These are phyloP conservation scores for Nicotiana knightiana DNA, from an alignment of 257 asterid species.

Conservation along the genomic window DNA sequence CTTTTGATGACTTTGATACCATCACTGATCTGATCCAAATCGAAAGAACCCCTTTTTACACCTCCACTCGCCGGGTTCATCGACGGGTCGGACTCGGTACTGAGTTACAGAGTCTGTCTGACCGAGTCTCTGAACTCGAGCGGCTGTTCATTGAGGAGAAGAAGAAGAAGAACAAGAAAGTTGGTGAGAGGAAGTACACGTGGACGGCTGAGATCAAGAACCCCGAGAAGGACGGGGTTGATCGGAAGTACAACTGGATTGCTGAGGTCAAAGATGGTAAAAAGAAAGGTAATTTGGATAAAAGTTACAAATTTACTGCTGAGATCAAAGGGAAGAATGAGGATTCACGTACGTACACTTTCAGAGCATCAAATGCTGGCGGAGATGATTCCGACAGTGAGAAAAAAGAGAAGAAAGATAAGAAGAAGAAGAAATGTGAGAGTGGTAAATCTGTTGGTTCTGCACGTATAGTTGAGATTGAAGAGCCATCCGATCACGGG, in stretches of 20 bases:
- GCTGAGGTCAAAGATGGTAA: constrained; percentile 60
- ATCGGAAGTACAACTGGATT: constrained; percentile 68
- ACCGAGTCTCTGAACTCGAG: constrained; percentile 75
- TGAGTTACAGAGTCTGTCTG: constrained; percentile 43
- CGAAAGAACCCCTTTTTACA: constrained; percentile 38
- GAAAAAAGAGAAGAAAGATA: constrained; percentile 33
- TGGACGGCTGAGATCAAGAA: constrained; percentile 83
- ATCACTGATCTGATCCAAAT: constrained; percentile 81
- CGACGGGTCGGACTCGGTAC: constrained; percentile 31
- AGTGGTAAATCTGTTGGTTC: constrained; percentile 20
- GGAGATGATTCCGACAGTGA: constrained; percentile 23
- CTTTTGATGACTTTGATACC: constrained; percentile 39
- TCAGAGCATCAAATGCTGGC: constrained; percentile 35
- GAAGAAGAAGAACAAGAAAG: constrained; percentile 17
- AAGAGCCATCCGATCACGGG: constrained; percentile 51
- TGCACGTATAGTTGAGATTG: constrained; percentile 58
- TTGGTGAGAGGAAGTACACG: constrained; percentile 69
- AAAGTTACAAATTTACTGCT: constrained; percentile 54
- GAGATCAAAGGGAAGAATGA: constrained; percentile 68
- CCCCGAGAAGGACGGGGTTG: constrained; percentile 43
- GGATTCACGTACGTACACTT: constrained; percentile 46
- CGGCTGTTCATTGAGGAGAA: constrained; percentile 26
- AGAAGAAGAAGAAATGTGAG: constrained; percentile 27
- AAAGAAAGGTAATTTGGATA: constrained; percentile 41
- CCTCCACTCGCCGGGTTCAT: constrained; percentile 44